Evolutionary conservation across 2,329 filamentous ascomycete genomes (phyloP).

Genomic region (Cladosporium sp.): DNA sequence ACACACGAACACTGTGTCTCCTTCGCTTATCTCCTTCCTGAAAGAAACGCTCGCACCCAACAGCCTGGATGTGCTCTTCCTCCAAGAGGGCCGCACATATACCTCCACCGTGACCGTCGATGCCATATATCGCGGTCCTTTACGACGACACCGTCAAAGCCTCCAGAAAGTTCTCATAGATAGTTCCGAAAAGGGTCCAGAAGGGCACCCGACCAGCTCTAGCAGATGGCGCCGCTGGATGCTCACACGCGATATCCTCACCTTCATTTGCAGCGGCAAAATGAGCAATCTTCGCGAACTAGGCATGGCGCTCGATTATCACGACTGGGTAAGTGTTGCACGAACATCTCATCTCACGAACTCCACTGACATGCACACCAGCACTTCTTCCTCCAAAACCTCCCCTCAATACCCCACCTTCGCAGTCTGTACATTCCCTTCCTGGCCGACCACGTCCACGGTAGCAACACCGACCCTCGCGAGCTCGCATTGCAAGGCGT

Average conservation of each 20-base stretch:
- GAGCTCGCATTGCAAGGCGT: slow-evolving; percentile 74
- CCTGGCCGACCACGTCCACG: slow-evolving; percentile 59
- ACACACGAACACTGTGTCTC: slow-evolving; percentile 69
- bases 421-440: slow-evolving; percentile 67
- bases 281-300: slow-evolving; percentile 70
- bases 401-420: slow-evolving; percentile 67
- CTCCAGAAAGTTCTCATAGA: slow-evolving; percentile 73
- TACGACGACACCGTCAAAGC: slow-evolving; percentile 67
- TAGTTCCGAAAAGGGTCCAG: slow-evolving; percentile 54
- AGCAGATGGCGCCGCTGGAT: slow-evolving; percentile 66
- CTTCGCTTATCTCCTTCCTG: slow-evolving; percentile 67
- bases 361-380: slow-evolving; percentile 30
- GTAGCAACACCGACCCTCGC: slow-evolving; percentile 53
- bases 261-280: slow-evolving; percentile 67
- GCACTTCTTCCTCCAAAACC: slow-evolving; percentile 74
- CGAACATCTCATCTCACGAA: background rate
- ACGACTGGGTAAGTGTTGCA: slow-evolving; percentile 67
- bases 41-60: slow-evolving; percentile 75
- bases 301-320: slow-evolving; percentile 67
- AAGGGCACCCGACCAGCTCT: slow-evolving; percentile 35
- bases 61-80: slow-evolving; percentile 71
- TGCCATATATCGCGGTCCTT: slow-evolving; percentile 64
- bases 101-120: slow-evolving; percentile 62
- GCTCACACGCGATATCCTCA: slow-evolving; percentile 63
- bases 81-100: slow-evolving; percentile 62